phyloP scores from a whole-genome alignment of 1,284 basidiomycete species.

The Rhizoctonia solani region DNA sequence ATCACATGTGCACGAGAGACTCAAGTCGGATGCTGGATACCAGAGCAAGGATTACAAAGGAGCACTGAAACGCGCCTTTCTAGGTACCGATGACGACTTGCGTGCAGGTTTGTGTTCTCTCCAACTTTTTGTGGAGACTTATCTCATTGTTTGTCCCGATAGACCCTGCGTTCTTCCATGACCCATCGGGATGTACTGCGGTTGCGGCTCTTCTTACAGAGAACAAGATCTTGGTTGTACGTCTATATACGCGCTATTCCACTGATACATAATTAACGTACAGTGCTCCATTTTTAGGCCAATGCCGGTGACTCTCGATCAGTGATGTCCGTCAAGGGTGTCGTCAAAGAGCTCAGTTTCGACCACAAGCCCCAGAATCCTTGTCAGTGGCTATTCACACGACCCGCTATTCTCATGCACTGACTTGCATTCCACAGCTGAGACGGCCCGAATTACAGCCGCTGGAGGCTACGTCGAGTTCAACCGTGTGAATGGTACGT shows the following conservation, averaged over 20 bases:
- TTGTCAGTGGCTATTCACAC: slow-evolving; percentile 65
- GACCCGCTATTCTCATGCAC: slow-evolving; percentile 3
- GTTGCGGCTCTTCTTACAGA: slow-evolving; percentile 84
- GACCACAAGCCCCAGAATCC: slow-evolving; percentile 97
- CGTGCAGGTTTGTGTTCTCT: slow-evolving; percentile 67
- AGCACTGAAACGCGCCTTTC: slow-evolving; percentile 87
- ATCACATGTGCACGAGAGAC: slow-evolving; percentile 81
- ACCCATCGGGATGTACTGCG: slow-evolving; percentile 96
- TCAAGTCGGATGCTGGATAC: slow-evolving; percentile 77
- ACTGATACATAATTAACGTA: slow-evolving; percentile 20
- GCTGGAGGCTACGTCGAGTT: slow-evolving; percentile 99
- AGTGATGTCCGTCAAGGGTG: slow-evolving; percentile 85
- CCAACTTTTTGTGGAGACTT: not conserved
- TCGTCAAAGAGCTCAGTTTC: slow-evolving; percentile 84
- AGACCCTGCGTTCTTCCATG: slow-evolving; percentile 87
- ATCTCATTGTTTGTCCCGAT: slow-evolving; percentile 33
- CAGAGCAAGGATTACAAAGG: slow-evolving; percentile 67
- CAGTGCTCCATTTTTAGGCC: too few species aligned
- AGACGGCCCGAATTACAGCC: slow-evolving; percentile 83
- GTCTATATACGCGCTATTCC: slow-evolving; percentile 42
- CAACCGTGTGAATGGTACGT: slow-evolving; percentile 92
- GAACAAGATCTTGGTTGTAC: slow-evolving; percentile 78
- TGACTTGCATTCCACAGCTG: slow-evolving; percentile 54
- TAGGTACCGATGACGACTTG: slow-evolving; percentile 94
- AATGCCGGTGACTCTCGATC: slow-evolving; percentile 97